Evolutionary conservation across 75 land plant genomes (phyloP).

Genomic region (Pinus albicaulis): DNA sequence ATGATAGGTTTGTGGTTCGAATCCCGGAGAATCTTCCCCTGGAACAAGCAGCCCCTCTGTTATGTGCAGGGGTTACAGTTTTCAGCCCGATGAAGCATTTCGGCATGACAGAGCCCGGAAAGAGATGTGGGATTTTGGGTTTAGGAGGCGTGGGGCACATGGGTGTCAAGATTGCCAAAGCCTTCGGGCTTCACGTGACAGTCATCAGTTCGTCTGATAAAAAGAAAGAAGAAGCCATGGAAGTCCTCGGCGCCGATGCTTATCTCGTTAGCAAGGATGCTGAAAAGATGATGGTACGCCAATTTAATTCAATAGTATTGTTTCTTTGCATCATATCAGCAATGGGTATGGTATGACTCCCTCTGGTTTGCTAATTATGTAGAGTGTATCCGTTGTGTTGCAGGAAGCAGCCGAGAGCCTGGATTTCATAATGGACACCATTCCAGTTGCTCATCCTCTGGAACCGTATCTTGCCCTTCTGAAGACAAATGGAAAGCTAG

Average conservation of each 20-base stretch:
- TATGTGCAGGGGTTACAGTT: constrained; percentile 93
- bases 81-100: constrained; percentile 89
- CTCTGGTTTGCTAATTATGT: too few relatives aligned
- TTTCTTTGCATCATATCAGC: too few relatives aligned
- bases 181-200: constrained; percentile 92
- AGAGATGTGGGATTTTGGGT: constrained; percentile 72
- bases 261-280: constrained; percentile 79
- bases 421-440: constrained; percentile 77
- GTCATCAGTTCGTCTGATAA: constrained; percentile 89
- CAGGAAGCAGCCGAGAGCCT: constrained; percentile 34
- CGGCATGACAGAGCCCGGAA: constrained; percentile 54
- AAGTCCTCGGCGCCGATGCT: constrained; percentile 80
- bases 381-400: constrained; percentile 5
- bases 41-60: constrained; percentile 90
- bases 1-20: constrained; percentile 66
- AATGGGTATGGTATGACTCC: too few relatives aligned
- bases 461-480: not conserved
- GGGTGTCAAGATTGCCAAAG: constrained; percentile 92
- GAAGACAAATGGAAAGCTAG: constrained; percentile 64
- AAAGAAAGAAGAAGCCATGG: constrained; percentile 78
- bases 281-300: constrained; percentile 22
- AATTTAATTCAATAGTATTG: too few relatives aligned
- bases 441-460: constrained; percentile 61
- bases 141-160: constrained; percentile 98
- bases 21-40: constrained; percentile 67